These are phyloP conservation scores for Phlebiopsis gigantea DNA, from an alignment of 768 basidiomycete genomes.

Conservation along the genomic window DNA sequence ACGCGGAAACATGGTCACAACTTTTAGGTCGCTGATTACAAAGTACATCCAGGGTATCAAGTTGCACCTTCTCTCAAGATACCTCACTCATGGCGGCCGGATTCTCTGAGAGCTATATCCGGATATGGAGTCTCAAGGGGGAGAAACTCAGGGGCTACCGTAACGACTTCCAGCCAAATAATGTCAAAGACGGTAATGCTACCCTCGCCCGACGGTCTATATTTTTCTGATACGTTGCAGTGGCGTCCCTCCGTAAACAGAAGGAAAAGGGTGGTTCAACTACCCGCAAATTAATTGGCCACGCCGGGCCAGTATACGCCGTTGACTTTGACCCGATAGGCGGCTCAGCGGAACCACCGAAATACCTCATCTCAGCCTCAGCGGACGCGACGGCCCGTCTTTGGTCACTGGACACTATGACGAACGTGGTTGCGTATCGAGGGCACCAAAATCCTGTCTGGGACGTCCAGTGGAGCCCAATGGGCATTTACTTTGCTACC, in stretches of 20 bases:
- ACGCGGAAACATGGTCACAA: slow-evolving; percentile 2
- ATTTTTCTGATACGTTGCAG: slow-evolving; percentile 30
- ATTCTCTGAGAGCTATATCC: slow-evolving; percentile 92
- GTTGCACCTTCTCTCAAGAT: slow-evolving; percentile 85
- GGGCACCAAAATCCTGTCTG: slow-evolving; percentile 97
- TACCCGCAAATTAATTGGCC: slow-evolving; percentile 94
- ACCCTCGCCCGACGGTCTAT: no score
- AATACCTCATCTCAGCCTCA: slow-evolving; percentile 85
- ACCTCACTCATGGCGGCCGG: slow-evolving; percentile 91
- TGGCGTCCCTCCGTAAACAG: slow-evolving; percentile 53
- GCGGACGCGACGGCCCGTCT: slow-evolving; percentile 87
- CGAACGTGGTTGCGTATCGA: slow-evolving; percentile 88
- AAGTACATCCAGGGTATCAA: slow-evolving; percentile 57
- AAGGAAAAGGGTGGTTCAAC: slow-evolving; percentile 77
- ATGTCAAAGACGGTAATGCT: slow-evolving; percentile 68
- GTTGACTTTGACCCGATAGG: slow-evolving; percentile 88
- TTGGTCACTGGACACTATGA: slow-evolving; percentile 95
- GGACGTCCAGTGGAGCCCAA: slow-evolving; percentile 99
- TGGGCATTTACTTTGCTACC: slow-evolving; percentile 98
- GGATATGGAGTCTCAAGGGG: slow-evolving; percentile 92
- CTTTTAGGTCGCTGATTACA: no score
- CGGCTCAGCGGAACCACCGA: slow-evolving; percentile 82
- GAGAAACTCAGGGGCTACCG: slow-evolving; percentile 76
- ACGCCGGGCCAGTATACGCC: slow-evolving; percentile 94
- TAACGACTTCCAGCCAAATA: slow-evolving; percentile 66